Conservation (phyloP, 2,329 filamentous ascomycete genomes). For the Chrysosporium queenslandicum region DNA sequence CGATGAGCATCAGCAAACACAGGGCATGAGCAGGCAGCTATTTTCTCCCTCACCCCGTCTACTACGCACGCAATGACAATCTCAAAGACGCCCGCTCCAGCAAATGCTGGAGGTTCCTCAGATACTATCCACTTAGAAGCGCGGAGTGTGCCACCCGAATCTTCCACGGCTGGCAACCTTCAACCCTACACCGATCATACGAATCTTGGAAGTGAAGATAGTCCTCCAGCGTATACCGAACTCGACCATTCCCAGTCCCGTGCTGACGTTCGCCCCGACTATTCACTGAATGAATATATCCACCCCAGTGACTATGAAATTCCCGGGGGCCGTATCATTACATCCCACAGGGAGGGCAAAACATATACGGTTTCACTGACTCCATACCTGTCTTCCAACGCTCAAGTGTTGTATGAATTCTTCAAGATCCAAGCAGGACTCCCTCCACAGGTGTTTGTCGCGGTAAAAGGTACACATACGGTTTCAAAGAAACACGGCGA, state of each 20-base stretch:
- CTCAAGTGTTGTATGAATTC: conserved; percentile 21
- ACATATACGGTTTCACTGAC: conserved; percentile 27
- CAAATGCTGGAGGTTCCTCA: neutral
- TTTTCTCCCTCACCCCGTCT: too few relatives aligned
- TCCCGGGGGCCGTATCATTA: conserved; percentile 7
- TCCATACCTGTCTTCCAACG: conserved; percentile 19
- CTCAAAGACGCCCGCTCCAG: too few relatives aligned
- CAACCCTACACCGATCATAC: conserved; percentile 9
- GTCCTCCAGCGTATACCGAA: conserved; percentile 15
- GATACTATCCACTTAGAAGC: neutral
- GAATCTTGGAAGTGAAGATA: conserved; percentile 6
- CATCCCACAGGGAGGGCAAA: conserved; percentile 6
- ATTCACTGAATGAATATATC: neutral
- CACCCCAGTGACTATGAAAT: neutral
- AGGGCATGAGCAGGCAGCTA: neutral
- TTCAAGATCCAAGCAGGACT: conserved; percentile 24
- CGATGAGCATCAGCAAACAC: too few relatives aligned
- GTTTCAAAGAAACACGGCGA: conserved; percentile 27
- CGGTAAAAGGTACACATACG: conserved; percentile 46
- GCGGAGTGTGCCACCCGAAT: neutral
- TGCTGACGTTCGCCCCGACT: neutral
- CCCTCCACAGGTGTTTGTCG: conserved; percentile 37
- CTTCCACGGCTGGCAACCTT: neutral
- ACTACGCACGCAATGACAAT: too few relatives aligned
- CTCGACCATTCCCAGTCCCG: neutral